Conservation (phyloP, 345 rosid species). For the Jatropha curcas region DNA sequence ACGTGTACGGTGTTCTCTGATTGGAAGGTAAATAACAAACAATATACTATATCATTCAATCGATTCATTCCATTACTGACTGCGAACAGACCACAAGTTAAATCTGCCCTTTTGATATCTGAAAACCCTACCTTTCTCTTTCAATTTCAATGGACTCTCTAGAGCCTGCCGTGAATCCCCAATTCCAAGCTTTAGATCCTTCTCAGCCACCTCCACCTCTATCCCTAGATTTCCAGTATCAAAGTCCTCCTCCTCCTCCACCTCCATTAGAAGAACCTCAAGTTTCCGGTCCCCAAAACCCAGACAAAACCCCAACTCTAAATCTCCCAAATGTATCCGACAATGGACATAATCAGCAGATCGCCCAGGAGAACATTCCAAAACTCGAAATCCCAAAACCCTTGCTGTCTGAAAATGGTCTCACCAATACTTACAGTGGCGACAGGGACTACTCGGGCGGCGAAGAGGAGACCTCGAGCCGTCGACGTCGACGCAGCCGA, state of each 20-base stretch:
- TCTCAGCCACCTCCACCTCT: conserved; percentile 8
- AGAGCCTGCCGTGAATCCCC: conserved; percentile 9
- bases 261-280: conserved; percentile 13
- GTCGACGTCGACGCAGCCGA: conserved; percentile 75
- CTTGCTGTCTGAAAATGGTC: conserved; percentile 60
- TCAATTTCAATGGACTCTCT: conserved; percentile 12
- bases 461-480: conserved; percentile 81
- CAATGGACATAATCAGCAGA: conserved; percentile 8
- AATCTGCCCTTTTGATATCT: not conserved
- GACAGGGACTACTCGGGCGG: conserved; percentile 75
- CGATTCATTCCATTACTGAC: too few relatives aligned
- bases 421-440: conserved; percentile 58
- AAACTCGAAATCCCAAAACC: conserved; percentile 40
- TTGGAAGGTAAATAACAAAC: too few relatives aligned
- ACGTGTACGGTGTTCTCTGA: too few relatives aligned
- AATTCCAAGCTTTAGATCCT: conserved; percentile 9
- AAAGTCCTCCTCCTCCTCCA: conserved; percentile 4
- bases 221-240: conserved; percentile 9
- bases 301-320: not conserved
- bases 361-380: not conserved
- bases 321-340: not conserved
- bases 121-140: not conserved
- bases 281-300: conserved; percentile 10
- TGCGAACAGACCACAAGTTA: too few relatives aligned
- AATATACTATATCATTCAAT: too few relatives aligned